These are phyloP conservation scores for Serendipita sp. DNA, from an alignment of 768 basidiomycete species.

Conservation along the genomic window DNA sequence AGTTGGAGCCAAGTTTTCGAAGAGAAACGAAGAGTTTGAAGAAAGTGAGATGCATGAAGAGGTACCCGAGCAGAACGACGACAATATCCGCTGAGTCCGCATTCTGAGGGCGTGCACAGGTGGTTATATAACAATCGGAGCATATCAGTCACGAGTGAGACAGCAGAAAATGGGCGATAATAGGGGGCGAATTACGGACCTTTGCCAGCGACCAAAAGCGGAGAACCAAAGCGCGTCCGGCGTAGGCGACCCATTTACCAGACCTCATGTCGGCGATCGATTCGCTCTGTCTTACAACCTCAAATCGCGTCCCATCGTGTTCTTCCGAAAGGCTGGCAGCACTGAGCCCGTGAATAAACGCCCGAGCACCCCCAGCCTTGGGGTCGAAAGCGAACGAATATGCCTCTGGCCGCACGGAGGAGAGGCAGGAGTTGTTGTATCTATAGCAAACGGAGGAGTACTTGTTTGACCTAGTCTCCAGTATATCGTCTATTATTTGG, in stretches of 20 bases:
- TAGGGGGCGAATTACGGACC: slow-evolving; percentile 25
- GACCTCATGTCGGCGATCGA: slow-evolving; percentile 61
- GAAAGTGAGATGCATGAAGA: slow-evolving; percentile 93
- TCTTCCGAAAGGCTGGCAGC: slow-evolving; percentile 1
- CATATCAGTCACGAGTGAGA: slow-evolving; percentile 3
- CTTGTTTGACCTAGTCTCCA: neutral
- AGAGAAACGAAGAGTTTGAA: slow-evolving; percentile 80
- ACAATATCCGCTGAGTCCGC: slow-evolving; percentile 93
- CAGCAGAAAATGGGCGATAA: neutral
- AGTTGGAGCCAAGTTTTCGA: slow-evolving; percentile 63
- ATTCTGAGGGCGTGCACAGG: slow-evolving; percentile 32
- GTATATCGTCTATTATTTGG: neutral
- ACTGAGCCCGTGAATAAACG: slow-evolving; percentile 13
- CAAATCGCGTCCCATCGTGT: neutral
- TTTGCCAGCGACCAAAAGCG: slow-evolving; percentile 81
- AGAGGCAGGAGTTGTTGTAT: slow-evolving; percentile 9
- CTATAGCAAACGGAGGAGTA: slow-evolving; percentile 1
- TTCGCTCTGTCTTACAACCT: slow-evolving; percentile 22
- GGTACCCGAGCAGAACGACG: slow-evolving; percentile 82
- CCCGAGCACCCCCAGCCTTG: slow-evolving; percentile 15
- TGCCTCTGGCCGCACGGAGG: slow-evolving; percentile 24
- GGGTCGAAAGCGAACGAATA: slow-evolving; percentile 39
- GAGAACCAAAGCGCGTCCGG: slow-evolving; percentile 52
- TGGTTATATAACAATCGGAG: neutral
- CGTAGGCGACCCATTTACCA: slow-evolving; percentile 82